Conservation (phyloP, 2,329 filamentous ascomycete species). For the Pseudocercospora ulei region DNA sequence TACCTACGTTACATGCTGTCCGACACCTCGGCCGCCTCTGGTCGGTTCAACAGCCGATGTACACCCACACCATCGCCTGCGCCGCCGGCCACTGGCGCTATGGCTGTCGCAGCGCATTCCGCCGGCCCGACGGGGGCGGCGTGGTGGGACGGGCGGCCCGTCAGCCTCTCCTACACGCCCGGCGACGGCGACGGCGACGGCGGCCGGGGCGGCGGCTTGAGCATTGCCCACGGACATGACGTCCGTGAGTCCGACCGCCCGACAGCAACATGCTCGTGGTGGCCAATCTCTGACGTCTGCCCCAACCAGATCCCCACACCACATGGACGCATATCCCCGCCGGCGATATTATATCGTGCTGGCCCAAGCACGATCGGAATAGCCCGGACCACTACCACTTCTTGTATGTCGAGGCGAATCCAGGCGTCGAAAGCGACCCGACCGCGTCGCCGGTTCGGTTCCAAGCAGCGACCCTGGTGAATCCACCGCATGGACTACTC, state of each 20-base stretch:
- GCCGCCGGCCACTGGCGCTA: conserved; percentile 7
- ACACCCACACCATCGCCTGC: too few relatives aligned
- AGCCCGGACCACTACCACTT: conserved; percentile 20
- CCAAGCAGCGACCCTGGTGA: conserved; percentile 22
- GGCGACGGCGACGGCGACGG: conserved; percentile 17
- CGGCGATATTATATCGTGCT: conserved; percentile 25
- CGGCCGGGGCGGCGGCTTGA: conserved; percentile 20
- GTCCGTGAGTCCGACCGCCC: conserved; percentile 18
- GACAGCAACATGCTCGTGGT: neutral
- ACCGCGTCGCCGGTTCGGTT: conserved; percentile 21
- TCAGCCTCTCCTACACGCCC: conserved; percentile 25
- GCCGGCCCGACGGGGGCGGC: conserved; percentile 22
- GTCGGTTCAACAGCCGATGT: too few relatives aligned
- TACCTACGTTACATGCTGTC: too few relatives aligned
- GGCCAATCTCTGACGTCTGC: neutral
- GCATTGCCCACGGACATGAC: conserved; percentile 23
- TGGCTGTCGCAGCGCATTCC: conserved; percentile 22
- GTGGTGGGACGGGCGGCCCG: conserved; percentile 25
- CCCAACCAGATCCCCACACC: conserved; percentile 14
- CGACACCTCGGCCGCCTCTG: too few relatives aligned
- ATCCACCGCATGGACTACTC: conserved; percentile 23
- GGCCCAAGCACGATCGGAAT: conserved; percentile 15
- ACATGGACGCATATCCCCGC: conserved; percentile 19
- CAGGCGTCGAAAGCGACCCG: conserved; percentile 16
- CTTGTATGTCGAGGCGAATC: conserved; percentile 24